Evolutionary conservation across 2,329 filamentous ascomycete species (phyloP).

Genomic region (Fusarium compactum): DNA sequence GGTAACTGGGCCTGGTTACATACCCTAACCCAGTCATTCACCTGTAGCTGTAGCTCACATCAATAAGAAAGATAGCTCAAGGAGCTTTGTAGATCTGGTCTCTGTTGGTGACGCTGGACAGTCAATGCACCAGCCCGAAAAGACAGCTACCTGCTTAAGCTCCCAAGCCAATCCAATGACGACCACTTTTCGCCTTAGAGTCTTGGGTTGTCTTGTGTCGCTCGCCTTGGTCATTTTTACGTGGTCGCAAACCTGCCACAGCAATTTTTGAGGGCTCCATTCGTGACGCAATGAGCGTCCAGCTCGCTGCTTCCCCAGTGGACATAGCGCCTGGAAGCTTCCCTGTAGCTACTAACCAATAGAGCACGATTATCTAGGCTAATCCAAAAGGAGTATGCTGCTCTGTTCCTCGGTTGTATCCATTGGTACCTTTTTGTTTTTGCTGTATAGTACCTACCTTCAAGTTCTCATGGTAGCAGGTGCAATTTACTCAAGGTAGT

Average conservation of each 20-base stretch:
- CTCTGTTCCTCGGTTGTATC: constrained; percentile 7
- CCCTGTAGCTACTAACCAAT: constrained; percentile 30
- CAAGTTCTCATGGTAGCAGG: background rate
- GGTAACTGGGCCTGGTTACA: background rate
- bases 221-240: constrained; percentile 14
- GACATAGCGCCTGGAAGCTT: constrained; percentile 34
- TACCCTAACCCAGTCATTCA: background rate
- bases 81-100: background rate
- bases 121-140: constrained; percentile 16
- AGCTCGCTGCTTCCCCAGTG: constrained; percentile 25
- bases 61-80: background rate
- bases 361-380: background rate
- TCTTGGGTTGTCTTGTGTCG: constrained; percentile 9
- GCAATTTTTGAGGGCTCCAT: constrained; percentile 32
- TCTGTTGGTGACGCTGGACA: constrained; percentile 5
- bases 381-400: constrained; percentile 21
- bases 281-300: constrained; percentile 39
- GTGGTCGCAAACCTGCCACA: constrained; percentile 23
- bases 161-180: constrained; percentile 18
- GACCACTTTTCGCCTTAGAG: constrained; percentile 8
- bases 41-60: background rate
- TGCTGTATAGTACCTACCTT: background rate
- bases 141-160: background rate
- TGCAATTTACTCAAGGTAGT: background rate
- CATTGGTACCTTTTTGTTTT: constrained; percentile 9